A percentile compares a stretch with the other conserved stretches of the same genome.
Conservation (phyloP, 495 filamentous ascomycete species). For the Penicillium robsamsonii region DNA sequence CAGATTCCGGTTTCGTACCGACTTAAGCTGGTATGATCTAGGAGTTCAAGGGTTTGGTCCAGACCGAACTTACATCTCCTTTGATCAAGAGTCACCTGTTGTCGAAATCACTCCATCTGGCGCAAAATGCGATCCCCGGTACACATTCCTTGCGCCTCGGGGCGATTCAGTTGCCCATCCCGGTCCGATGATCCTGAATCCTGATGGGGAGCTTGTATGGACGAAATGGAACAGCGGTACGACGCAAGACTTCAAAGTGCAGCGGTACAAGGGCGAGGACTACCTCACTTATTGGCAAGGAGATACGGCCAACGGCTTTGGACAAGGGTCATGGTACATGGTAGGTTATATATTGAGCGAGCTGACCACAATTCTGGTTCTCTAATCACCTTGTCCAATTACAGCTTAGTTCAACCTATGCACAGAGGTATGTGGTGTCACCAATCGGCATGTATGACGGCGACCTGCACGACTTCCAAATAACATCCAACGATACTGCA, state of each 20-base stretch:
- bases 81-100: conserved; percentile 33
- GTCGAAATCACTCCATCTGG: conserved; percentile 31
- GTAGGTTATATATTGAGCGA: conserved; percentile 25
- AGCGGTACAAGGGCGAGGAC: conserved; percentile 42
- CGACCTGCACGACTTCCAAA: conserved; percentile 46
- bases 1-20: conserved; percentile 32
- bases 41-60: conserved; percentile 39
- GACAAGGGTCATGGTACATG: conserved; percentile 53
- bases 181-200: conserved; percentile 48
- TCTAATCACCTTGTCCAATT: not conserved
- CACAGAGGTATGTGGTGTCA: conserved; percentile 35
- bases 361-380: not conserved
- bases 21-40: conserved; percentile 36
- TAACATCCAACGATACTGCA: conserved; percentile 49
- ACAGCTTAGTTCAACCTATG: conserved; percentile 50
- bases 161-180: conserved; percentile 42
- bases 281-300: conserved; percentile 58
- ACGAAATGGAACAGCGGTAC: conserved; percentile 37
- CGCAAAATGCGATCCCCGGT: conserved; percentile 40
- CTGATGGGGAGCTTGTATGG: conserved; percentile 46
- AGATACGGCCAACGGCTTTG: conserved; percentile 46
- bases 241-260: conserved; percentile 49
- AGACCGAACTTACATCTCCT: conserved; percentile 31
- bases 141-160: conserved; percentile 45
- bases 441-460: conserved; percentile 33